These are phyloP conservation scores for Saturnispora hagleri DNA, from an alignment of 805 yeast genomes.

Conservation along the genomic window DNA sequence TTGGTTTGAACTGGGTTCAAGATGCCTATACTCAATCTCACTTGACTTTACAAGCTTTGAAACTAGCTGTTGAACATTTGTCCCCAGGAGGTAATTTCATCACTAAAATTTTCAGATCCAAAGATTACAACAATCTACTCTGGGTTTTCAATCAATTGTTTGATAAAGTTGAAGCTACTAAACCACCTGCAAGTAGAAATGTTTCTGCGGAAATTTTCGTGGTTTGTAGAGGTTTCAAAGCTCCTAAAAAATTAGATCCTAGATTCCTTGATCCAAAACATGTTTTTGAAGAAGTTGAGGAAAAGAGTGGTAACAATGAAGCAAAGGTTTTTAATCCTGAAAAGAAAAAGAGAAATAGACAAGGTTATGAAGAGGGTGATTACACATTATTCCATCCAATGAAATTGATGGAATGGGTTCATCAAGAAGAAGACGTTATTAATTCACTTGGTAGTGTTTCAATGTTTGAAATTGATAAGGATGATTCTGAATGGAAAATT, in stretches of 20 bases:
- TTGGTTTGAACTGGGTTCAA: constrained; percentile 99
- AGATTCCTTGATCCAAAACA: constrained; percentile 83
- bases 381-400: constrained; percentile 59
- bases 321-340: constrained; percentile 94
- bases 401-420: constrained; percentile 74
- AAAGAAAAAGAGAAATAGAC: constrained; percentile 79
- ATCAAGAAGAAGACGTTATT: constrained; percentile 67
- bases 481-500: constrained; percentile 63
- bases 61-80: constrained; percentile 88
- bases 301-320: constrained; percentile 68
- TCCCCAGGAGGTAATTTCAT: constrained; percentile 90
- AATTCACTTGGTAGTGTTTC: constrained; percentile 67
- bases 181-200: constrained; percentile 97
- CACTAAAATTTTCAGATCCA: constrained; percentile 96
- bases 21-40: constrained; percentile 99
- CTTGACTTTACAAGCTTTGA: constrained; percentile 85
- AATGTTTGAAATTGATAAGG: constrained; percentile 51
- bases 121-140: constrained; percentile 91
- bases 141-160: constrained; percentile 97
- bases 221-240: constrained; percentile 91
- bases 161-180: constrained; percentile 96
- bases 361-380: constrained; percentile 96
- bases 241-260: constrained; percentile 93
- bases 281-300: constrained; percentile 87
- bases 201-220: constrained; percentile 99